Percentiles rank a stretch among this genome's conserved stretches.
Evolutionary conservation across 108 stramenopile genomes (phyloP).

Genomic region (Skeletonema tropicum): DNA sequence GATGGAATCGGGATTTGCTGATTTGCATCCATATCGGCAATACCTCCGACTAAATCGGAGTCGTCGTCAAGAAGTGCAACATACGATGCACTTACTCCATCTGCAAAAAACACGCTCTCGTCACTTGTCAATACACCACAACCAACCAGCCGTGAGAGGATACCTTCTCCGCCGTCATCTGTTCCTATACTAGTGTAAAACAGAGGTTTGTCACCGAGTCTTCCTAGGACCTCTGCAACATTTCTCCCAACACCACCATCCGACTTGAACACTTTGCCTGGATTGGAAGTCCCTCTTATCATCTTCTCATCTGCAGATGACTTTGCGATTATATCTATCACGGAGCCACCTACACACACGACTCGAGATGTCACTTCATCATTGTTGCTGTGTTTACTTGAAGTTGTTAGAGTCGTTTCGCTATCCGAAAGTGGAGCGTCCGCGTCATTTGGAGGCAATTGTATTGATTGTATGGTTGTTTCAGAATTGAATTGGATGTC

Average conservation of each 20-base stretch:
- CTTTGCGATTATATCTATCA: constrained; percentile 78
- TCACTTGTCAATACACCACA: constrained; percentile 42
- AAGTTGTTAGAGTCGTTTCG: no score
- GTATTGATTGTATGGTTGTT: not conserved
- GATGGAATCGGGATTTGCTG: constrained; percentile 51
- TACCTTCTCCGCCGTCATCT: constrained; percentile 61
- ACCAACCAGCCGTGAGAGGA: constrained; percentile 55
- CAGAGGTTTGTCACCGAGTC: constrained; percentile 54
- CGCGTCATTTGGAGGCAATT: not conserved
- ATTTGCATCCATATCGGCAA: constrained; percentile 86
- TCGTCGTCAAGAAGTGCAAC: constrained; percentile 66
- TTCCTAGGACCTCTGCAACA: constrained; percentile 66
- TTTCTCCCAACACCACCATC: constrained; percentile 81
- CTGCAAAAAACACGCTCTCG: constrained; percentile 28
- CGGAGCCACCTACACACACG: constrained; percentile 87
- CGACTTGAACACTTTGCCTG: constrained; percentile 42
- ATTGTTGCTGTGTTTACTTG: no score
- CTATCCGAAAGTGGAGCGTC: not conserved
- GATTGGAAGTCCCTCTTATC: constrained; percentile 61
- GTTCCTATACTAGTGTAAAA: constrained; percentile 82
- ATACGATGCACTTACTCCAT: constrained; percentile 70
- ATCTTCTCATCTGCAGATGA: constrained; percentile 25
- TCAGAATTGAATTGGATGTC: not conserved
- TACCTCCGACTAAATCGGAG: constrained; percentile 76
- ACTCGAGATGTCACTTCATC: constrained; percentile 40